Conservation (phyloP, 768 basidiomycete species). For the Hericium coralloides region DNA sequence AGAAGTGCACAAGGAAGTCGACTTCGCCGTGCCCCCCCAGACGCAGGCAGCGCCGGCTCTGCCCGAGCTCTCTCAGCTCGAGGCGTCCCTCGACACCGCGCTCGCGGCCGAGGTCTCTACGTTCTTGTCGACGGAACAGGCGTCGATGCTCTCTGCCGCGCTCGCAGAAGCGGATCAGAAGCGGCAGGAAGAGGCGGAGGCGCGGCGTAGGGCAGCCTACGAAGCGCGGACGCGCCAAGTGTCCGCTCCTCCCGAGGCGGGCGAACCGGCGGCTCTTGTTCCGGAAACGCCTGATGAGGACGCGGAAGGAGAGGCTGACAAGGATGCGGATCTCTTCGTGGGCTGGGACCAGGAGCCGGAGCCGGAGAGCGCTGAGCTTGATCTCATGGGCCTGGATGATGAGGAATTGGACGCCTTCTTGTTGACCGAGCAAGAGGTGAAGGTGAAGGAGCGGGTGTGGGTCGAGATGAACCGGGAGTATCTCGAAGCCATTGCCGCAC, state of each 20-base stretch:
- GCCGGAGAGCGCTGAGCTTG: slow-evolving; percentile 16
- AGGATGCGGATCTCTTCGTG: not conserved
- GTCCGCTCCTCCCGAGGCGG: not conserved
- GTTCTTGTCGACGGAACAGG: slow-evolving; percentile 55
- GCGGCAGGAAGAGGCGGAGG: slow-evolving; percentile 27
- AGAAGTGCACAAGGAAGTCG: not conserved
- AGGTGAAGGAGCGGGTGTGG: slow-evolving; percentile 86
- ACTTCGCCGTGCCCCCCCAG: slow-evolving; percentile 2
- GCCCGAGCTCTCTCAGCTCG: slow-evolving; percentile 26
- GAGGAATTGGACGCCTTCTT: slow-evolving; percentile 80
- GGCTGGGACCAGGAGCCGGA: not conserved
- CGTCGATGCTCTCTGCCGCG: slow-evolving; percentile 47
- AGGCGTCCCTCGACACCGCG: slow-evolving; percentile 51
- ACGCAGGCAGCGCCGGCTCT: slow-evolving; percentile 3
- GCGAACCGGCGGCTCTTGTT: not conserved
- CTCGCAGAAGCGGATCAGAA: slow-evolving; percentile 61
- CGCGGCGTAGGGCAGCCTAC: not conserved
- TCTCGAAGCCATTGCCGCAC: slow-evolving; percentile 78
- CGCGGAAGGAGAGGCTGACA: not conserved
- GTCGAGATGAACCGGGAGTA: slow-evolving; percentile 91
- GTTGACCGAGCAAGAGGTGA: slow-evolving; percentile 71
- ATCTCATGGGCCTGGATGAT: slow-evolving; percentile 77
- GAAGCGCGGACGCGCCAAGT: too few relatives aligned
- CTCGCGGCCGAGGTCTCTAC: slow-evolving; percentile 64
- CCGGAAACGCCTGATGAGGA: not conserved